phyloP scores from a whole-genome alignment of 1,284 basidiomycete species.

The Tilletia walkeri region DNA sequence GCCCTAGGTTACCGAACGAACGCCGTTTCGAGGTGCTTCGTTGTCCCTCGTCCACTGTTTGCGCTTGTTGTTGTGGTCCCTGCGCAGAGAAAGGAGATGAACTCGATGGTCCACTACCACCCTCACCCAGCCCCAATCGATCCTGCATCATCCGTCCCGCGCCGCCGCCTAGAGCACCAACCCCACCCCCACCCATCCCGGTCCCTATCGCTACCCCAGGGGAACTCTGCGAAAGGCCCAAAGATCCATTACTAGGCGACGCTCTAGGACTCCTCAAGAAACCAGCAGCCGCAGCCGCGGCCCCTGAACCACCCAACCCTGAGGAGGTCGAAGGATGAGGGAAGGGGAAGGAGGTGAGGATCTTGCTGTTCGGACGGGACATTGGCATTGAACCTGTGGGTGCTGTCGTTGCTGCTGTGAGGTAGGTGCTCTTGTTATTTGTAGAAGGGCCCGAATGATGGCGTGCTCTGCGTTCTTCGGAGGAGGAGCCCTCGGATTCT shows the following conservation, averaged over 20 bases:
- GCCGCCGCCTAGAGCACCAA: neutral
- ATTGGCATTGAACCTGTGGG: neutral
- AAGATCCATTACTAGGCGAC: neutral
- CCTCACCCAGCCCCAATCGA: neutral
- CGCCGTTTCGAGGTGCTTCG: neutral
- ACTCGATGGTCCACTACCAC: no score
- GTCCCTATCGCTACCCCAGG: neutral
- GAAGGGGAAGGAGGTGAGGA: constrained; percentile 39
- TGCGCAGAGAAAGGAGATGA: no score
- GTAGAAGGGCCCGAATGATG: neutral
- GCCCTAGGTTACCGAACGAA: no score
- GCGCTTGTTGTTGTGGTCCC: neutral
- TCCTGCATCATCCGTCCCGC: constrained; percentile 10
- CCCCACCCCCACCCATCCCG: neutral
- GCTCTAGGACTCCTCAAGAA: neutral
- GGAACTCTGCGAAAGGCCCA: neutral
- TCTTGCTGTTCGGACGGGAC: constrained; percentile 30
- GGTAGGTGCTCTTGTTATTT: neutral
- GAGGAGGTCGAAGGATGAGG: constrained; percentile 27
- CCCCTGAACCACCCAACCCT: neutral
- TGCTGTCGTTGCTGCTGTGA: neutral
- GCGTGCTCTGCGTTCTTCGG: neutral
- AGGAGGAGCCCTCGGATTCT: neutral
- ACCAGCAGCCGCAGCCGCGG: neutral
- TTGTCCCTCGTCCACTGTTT: neutral